Percentiles rank a stretch among this genome's conserved stretches.
Conservation (phyloP, 768 basidiomycete genomes). For the Pisolithus orientalis region DNA sequence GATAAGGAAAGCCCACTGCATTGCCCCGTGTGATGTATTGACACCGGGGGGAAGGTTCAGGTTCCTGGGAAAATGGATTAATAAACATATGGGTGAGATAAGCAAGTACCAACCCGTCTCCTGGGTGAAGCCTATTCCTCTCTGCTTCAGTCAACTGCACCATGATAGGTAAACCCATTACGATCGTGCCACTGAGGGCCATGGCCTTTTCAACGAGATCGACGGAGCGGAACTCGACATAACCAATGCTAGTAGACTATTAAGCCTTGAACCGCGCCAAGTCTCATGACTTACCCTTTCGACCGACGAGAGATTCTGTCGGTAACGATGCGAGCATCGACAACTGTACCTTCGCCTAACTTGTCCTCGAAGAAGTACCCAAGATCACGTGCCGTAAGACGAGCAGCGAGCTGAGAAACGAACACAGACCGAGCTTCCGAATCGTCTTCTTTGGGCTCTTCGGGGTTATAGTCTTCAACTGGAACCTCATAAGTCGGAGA, state of each 20-base stretch:
- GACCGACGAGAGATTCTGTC: conserved; percentile 92
- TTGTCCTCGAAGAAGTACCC: conserved; percentile 99
- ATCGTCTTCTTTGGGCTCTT: conserved; percentile 92
- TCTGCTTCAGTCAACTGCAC: conserved; percentile 97
- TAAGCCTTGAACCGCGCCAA: conserved; percentile 1
- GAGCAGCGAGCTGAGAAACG: conserved; percentile 95
- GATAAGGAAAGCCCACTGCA: conserved; percentile 57
- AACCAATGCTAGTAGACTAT: conserved; percentile 69
- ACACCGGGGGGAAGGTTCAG: conserved; percentile 83
- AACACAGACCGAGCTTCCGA: conserved; percentile 98
- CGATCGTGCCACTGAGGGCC: conserved; percentile 85
- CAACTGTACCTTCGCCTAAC: conserved; percentile 86
- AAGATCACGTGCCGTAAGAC: conserved; percentile 93
- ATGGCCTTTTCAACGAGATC: conserved; percentile 91
- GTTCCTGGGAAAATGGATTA: conserved; percentile 41
- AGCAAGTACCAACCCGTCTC: conserved; percentile 61
- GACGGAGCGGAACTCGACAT: conserved; percentile 91
- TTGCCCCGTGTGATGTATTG: conserved; percentile 71
- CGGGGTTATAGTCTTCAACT: conserved; percentile 69
- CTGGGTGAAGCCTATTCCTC: conserved; percentile 83
- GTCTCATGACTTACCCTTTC: conserved; percentile 69
- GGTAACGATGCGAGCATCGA: conserved; percentile 95
- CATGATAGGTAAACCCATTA: conserved; percentile 97
- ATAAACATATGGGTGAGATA: conserved; percentile 2
- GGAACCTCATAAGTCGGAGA: conserved; percentile 66